These are phyloP conservation scores for Psilocybe cubensis DNA, from an alignment of 768 basidiomycete genomes.

Conservation along the genomic window DNA sequence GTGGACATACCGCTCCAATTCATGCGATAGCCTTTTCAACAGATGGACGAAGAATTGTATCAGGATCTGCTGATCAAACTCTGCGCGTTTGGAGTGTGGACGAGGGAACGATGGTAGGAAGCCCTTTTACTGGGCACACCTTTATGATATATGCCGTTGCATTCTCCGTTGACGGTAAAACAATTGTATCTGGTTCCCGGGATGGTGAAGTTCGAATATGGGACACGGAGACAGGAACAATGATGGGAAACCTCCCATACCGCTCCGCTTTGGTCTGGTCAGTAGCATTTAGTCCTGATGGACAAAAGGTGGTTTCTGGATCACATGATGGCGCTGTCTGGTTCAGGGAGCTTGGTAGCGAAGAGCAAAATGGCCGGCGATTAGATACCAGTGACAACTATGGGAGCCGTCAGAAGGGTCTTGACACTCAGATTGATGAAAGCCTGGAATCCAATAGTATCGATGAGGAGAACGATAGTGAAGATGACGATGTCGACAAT, in stretches of 20 bases:
- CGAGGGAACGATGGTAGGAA: conserved; percentile 2
- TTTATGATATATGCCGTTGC: not conserved
- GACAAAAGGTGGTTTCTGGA: not conserved
- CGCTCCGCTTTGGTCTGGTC: not conserved
- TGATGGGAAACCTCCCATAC: not conserved
- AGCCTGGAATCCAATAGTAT: too few relatives aligned
- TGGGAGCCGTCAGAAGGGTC: too few relatives aligned
- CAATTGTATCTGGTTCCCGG: not conserved
- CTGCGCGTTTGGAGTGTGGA: conserved; percentile 21
- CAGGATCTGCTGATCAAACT: conserved; percentile 9
- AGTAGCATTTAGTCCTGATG: not conserved
- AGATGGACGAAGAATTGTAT: conserved; percentile 6
- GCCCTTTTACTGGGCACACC: not conserved
- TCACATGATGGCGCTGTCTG: not conserved
- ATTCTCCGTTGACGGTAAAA: not conserved
- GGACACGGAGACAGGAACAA: not conserved
- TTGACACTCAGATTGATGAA: too few relatives aligned
- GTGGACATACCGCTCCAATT: not conserved
- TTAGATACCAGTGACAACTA: too few relatives aligned
- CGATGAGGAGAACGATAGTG: too few relatives aligned
- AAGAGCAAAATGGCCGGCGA: not conserved
- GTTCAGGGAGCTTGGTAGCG: conserved; percentile 1
- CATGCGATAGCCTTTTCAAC: not conserved
- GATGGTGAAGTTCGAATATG: conserved; percentile 1
- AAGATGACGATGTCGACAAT: too few relatives aligned